Evolutionary conservation across 2,329 filamentous ascomycete species (phyloP).

Genomic region (Exophiala alcalophila): DNA sequence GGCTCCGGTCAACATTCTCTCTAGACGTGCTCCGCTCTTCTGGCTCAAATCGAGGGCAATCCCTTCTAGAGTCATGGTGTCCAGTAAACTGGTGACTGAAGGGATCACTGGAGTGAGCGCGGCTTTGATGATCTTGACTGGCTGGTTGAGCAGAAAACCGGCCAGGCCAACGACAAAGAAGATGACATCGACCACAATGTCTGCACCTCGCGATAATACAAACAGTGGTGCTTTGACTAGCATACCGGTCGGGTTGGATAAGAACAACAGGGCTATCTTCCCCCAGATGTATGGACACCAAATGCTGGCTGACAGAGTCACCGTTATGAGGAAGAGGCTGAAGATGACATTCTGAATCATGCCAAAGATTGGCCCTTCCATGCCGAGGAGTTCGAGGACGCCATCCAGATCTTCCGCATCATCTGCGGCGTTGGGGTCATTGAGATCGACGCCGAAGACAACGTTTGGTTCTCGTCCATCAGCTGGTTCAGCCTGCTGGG

Average conservation of each 20-base stretch:
- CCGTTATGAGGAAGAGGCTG: conserved; percentile 81
- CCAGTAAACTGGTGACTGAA: conserved; percentile 14
- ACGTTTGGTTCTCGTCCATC: conserved; percentile 54
- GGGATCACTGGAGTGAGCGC: conserved; percentile 27
- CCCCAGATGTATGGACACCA: conserved; percentile 92
- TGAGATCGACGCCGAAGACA: conserved; percentile 65
- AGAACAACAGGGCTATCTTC: conserved; percentile 73
- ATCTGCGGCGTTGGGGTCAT: conserved; percentile 54
- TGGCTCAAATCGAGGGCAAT: conserved; percentile 24
- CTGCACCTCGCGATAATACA: conserved; percentile 67
- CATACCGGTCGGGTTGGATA: conserved; percentile 72
- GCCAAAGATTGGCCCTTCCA: conserved; percentile 87
- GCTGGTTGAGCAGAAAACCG: conserved; percentile 50
- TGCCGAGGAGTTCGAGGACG: conserved; percentile 90
- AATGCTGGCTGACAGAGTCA: conserved; percentile 80
- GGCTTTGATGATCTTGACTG: conserved; percentile 33
- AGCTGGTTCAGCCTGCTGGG: conserved; percentile 10
- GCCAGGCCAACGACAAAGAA: conserved; percentile 34
- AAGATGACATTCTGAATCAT: conserved; percentile 95
- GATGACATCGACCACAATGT: conserved; percentile 69
- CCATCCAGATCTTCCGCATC: conserved; percentile 94
- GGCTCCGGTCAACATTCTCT: conserved; percentile 25
- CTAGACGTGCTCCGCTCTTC: conserved; percentile 27
- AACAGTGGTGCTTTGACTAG: conserved; percentile 67
- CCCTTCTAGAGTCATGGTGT: conserved; percentile 19